Conservation (phyloP, 768 basidiomycete species). For the Cantharellus anzutake region DNA sequence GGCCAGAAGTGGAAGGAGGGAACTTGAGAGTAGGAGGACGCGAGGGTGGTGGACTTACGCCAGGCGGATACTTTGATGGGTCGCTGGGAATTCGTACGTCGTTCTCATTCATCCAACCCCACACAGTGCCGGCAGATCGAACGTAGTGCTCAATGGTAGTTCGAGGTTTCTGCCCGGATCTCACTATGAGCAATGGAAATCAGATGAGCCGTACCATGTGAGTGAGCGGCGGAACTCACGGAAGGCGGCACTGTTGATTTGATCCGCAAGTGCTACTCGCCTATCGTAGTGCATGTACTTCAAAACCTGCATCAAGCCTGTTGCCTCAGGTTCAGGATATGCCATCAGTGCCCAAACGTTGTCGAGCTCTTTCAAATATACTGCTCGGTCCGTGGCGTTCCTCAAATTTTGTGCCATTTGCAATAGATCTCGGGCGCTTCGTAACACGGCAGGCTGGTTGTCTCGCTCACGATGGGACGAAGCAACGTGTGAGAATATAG, state of each 20-base stretch:
- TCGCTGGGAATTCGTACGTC: not conserved
- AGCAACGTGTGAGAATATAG: not conserved
- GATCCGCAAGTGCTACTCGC: constrained; percentile 67
- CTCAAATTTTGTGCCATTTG: constrained; percentile 37
- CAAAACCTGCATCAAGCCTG: constrained; percentile 36
- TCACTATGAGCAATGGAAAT: not conserved
- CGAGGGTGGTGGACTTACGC: not conserved
- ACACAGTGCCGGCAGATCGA: not conserved
- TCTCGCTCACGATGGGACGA: not conserved
- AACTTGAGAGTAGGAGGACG: not conserved
- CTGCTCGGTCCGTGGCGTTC: constrained; percentile 33
- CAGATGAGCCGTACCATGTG: not conserved
- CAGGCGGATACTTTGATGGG: not conserved
- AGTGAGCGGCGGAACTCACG: constrained; percentile 22
- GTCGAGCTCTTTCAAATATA: constrained; percentile 49
- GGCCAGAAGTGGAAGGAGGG: not conserved
- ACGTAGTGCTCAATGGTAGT: not conserved
- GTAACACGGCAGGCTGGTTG: constrained; percentile 20
- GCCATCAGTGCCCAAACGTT: constrained; percentile 64
- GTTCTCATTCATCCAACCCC: not conserved
- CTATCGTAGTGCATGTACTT: constrained; percentile 61
- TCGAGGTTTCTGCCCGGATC: not conserved
- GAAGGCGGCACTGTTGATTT: constrained; percentile 73
- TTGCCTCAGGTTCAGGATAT: constrained; percentile 56
- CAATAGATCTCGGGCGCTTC: constrained; percentile 47